Percentiles rank a stretch among this genome's conserved stretches.
Evolutionary conservation across 768 basidiomycete species (phyloP).

Genomic region (Serpula lacrymans): DNA sequence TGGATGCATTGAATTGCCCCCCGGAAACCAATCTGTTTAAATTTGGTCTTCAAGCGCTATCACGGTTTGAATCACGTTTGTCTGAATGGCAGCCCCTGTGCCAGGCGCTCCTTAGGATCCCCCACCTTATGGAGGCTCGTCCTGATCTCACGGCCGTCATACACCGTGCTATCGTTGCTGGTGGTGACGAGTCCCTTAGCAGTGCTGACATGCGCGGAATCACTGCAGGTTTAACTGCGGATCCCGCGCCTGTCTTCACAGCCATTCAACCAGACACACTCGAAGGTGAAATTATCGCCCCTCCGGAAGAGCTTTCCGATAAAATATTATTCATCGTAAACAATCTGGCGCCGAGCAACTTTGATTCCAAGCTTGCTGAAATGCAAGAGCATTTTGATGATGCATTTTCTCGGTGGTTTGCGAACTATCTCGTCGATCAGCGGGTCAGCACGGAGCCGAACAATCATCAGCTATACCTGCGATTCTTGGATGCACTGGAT

Average conservation of each 20-base stretch:
- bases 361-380: conserved; percentile 81
- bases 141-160: conserved; percentile 76
- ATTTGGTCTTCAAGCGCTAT: conserved; percentile 90
- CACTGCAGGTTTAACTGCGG: conserved; percentile 33
- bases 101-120: conserved; percentile 81
- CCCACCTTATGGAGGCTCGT: conserved; percentile 79
- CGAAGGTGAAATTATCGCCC: conserved; percentile 59
- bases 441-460: conserved; percentile 95
- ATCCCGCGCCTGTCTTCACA: conserved; percentile 61
- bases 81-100: conserved; percentile 93
- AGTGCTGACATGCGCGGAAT: conserved; percentile 39
- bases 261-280: conserved; percentile 72
- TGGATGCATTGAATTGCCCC: conserved; percentile 89
- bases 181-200: conserved; percentile 38
- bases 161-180: conserved; percentile 62
- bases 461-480: conserved; percentile 92
- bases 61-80: conserved; percentile 82
- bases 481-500: conserved; percentile 85
- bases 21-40: conserved; percentile 92
- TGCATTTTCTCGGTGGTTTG: conserved; percentile 90
- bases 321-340: conserved; percentile 97
- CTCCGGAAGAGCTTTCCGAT: conserved; percentile 87
- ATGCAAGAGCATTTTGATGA: conserved; percentile 85
- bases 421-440: conserved; percentile 95
- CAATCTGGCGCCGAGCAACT: conserved; percentile 93